Evolutionary conservation across 2,329 filamentous ascomycete genomes (phyloP), one percentile per base, ranked within the genome.

Genomic region (Elsinoe necatrix): DNA sequence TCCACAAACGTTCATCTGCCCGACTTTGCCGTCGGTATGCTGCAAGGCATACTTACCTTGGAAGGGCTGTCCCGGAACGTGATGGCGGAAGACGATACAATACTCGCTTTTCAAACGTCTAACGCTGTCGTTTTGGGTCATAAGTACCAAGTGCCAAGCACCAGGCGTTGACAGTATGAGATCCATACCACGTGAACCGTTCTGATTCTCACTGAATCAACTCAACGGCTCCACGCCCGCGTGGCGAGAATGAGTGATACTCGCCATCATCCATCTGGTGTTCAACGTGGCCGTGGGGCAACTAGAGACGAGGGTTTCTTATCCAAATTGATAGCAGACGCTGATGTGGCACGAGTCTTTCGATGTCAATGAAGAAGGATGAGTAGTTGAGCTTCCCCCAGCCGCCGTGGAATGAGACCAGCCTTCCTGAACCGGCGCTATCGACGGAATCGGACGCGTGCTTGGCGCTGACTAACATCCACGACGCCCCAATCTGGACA

Each of bases 401-500:
- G 48, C 48, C 48, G n/a, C 31, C 25, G 48, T 52, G n/a, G 12
- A 14, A 25, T 20, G 20, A 37, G 23, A 37, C 20, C 37, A 52
- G 48, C 48, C 23, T 52, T 16, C 4, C 8, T 21, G 21, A 23
- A 18, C 29, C 48, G 31, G 6, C 34, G 14, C 25, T 52, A 52
- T 52, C 48, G 48, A 52, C 39, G 25, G 20, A 29, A 39, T 9
- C 31, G 29, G 29, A 14, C 18, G 2, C 9, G 20, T 52, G 16
- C 48, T 52, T 52, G 48, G 48, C 48, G 48, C 48, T 52, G 48
- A 52, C 29, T 52, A 35, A 52, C 29, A 39, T 20, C 25, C 11
- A n/a, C 25, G 14, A 9, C 31, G 14, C 20, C n/a, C n/a, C n/a
- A n/a, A n/a, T n/a, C n/a, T n/a, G n/a, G n/a, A n/a, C n/a, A n/a